Evolutionary conservation across 176 grass and related monocot species (phyloP).

Genomic region (Bothriochloa decipiens): DNA sequence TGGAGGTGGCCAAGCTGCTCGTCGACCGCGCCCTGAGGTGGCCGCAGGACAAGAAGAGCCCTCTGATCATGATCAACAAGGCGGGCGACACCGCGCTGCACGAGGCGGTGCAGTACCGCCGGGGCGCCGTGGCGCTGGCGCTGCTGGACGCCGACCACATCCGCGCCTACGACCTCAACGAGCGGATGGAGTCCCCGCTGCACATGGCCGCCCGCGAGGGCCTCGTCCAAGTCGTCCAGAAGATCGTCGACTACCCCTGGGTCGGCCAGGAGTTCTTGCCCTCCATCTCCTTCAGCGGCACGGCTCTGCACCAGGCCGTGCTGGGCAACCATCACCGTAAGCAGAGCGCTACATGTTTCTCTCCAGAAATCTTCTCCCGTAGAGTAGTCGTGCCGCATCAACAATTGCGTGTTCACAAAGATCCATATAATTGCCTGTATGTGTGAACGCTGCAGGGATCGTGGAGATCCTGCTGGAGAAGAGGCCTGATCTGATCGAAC

Average conservation of each 20-base stretch:
- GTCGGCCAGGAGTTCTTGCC: conserved; percentile 34
- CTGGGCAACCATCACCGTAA: conserved; percentile 70
- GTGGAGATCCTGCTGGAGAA: conserved; percentile 58
- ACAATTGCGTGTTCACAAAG: too few relatives aligned
- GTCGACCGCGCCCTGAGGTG: background rate
- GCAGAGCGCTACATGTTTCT: background rate
- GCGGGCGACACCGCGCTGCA: conserved; percentile 60
- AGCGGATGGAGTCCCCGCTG: conserved; percentile 55
- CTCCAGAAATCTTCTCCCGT: background rate
- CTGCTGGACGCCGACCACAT: conserved; percentile 49
- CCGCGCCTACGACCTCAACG: conserved; percentile 48
- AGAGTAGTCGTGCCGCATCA: too few relatives aligned
- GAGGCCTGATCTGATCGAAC: conserved; percentile 29
- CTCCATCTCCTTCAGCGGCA: conserved; percentile 37
- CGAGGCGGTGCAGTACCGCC: conserved; percentile 52
- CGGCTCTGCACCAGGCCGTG: conserved; percentile 65
- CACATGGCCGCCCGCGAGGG: conserved; percentile 72
- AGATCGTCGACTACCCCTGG: conserved; percentile 53
- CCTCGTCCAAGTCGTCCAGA: conserved; percentile 45
- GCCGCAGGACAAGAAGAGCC: conserved; percentile 17
- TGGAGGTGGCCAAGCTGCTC: conserved; percentile 30
- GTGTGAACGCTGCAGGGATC: conserved; percentile 19
- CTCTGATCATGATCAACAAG: conserved; percentile 37
- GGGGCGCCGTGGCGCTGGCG: conserved; percentile 37
- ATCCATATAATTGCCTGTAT: too few relatives aligned